phyloP scores from a whole-genome alignment of 2,329 filamentous ascomycete species.

The Ceratocystis alfenasii region DNA sequence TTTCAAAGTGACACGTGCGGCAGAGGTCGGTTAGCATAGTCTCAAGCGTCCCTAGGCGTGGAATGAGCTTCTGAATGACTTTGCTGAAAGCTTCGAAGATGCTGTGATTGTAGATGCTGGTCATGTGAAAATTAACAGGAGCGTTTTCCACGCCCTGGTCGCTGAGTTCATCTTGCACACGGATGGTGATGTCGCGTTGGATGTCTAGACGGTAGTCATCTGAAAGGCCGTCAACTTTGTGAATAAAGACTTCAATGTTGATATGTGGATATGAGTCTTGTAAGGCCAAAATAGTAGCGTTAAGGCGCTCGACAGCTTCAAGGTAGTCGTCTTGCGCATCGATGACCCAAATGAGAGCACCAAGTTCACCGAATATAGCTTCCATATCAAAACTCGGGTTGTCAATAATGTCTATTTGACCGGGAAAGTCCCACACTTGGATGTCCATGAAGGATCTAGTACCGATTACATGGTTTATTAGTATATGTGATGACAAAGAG shows the following conservation, averaged over 20 bases:
- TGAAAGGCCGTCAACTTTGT: slow-evolving; percentile 95
- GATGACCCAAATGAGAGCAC: slow-evolving; percentile 94
- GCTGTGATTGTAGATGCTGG: slow-evolving; percentile 95
- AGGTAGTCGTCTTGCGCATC: slow-evolving; percentile 97
- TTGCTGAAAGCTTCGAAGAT: slow-evolving; percentile 98
- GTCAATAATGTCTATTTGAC: slow-evolving; percentile 79
- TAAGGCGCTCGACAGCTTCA: slow-evolving; percentile 76
- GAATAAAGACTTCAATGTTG: slow-evolving; percentile 96
- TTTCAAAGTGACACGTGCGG: slow-evolving; percentile 89
- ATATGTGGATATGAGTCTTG: slow-evolving; percentile 75
- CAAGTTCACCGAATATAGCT: slow-evolving; percentile 85
- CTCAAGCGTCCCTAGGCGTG: slow-evolving; percentile 83
- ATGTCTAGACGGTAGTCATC: slow-evolving; percentile 96
- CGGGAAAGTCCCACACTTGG: slow-evolving; percentile 94
- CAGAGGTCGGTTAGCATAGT: slow-evolving; percentile 88
- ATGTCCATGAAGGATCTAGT: slow-evolving; percentile 95
- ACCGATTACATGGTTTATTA: slow-evolving; percentile 23
- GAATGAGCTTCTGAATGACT: slow-evolving; percentile 94
- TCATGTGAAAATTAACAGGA: slow-evolving; percentile 87
- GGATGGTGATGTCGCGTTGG: slow-evolving; percentile 89
- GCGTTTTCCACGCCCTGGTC: slow-evolving; percentile 90
- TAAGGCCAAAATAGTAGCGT: slow-evolving; percentile 77
- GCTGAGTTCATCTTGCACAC: slow-evolving; percentile 89
- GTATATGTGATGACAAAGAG: neutral
- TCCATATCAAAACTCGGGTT: slow-evolving; percentile 83